phyloP scores from a whole-genome alignment of 2,329 filamentous ascomycete species.

The Pseudophaeomoniella oleicola region DNA sequence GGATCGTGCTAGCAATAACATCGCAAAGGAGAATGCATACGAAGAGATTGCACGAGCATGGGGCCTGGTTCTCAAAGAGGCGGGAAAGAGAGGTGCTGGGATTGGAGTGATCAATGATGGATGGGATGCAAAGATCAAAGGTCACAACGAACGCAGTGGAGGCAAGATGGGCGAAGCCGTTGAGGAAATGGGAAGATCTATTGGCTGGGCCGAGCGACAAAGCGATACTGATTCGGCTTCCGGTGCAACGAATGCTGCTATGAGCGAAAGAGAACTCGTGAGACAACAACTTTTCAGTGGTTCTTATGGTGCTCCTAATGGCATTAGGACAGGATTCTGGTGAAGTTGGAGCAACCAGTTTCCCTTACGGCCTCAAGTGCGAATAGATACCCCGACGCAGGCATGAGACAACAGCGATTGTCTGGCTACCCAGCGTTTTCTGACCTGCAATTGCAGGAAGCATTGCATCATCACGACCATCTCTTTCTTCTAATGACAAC shows the following conservation, averaged over 20 bases:
- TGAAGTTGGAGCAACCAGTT: too few species aligned
- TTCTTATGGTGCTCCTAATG: conserved; percentile 31
- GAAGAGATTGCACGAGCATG: conserved; percentile 92
- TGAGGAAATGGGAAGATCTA: conserved; percentile 55
- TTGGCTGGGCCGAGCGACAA: conserved; percentile 60
- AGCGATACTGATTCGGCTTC: conserved; percentile 8
- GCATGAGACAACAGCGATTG: too few species aligned
- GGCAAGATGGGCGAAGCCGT: conserved; percentile 71
- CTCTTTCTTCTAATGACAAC: too few species aligned
- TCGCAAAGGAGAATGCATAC: conserved; percentile 90
- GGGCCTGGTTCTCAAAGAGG: conserved; percentile 81
- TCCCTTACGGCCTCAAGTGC: too few species aligned
- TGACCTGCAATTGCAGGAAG: too few species aligned
- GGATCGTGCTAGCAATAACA: conserved; percentile 74
- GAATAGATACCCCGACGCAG: too few species aligned
- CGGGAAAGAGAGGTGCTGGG: conserved; percentile 77
- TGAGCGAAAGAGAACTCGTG: conserved; percentile 28
- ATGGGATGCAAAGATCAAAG: conserved; percentile 78
- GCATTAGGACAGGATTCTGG: conserved; percentile 2
- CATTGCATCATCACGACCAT: too few species aligned
- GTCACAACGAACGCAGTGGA: conserved; percentile 76
- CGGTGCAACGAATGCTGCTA: conserved; percentile 15
- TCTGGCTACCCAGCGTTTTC: too few species aligned
- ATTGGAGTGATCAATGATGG: conserved; percentile 78
- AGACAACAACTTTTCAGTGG: conserved; percentile 42